Percentiles rank a stretch among this genome's conserved stretches.
Evolutionary conservation across 1,284 basidiomycete species (phyloP).

Genomic region (Ceratorhiza oryzae-sativae): DNA sequence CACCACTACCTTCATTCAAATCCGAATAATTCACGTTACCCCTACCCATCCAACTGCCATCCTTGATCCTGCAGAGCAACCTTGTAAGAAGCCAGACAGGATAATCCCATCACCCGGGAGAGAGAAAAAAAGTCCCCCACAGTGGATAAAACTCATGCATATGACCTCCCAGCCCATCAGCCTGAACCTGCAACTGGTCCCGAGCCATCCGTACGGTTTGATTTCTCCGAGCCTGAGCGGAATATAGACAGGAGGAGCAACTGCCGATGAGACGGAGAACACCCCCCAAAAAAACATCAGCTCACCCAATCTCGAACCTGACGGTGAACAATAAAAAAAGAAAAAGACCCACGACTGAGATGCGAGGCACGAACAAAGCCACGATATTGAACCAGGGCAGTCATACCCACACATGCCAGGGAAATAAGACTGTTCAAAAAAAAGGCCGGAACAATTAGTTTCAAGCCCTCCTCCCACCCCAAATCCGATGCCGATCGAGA

Average conservation of each 20-base stretch:
- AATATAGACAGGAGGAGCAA: slow-evolving; percentile 18
- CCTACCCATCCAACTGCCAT: slow-evolving; percentile 26
- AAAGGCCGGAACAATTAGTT: background rate
- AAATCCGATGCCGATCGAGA: too few relatives aligned
- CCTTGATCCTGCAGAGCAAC: background rate
- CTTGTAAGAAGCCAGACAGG: background rate
- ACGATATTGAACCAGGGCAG: background rate
- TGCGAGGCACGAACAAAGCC: background rate
- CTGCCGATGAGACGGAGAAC: slow-evolving; percentile 1
- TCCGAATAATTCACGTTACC: slow-evolving; percentile 54
- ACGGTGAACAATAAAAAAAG: too few relatives aligned
- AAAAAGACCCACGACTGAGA: slow-evolving; percentile 7
- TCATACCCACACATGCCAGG: slow-evolving; percentile 6
- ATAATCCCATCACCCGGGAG: background rate
- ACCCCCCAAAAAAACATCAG: background rate
- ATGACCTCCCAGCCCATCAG: slow-evolving; percentile 23
- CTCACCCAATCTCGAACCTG: too few relatives aligned
- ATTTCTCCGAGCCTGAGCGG: slow-evolving; percentile 21
- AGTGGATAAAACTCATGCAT: slow-evolving; percentile 23
- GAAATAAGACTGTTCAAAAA: background rate
- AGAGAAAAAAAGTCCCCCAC: too few relatives aligned
- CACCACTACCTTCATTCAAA: slow-evolving; percentile 60
- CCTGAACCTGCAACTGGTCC: slow-evolving; percentile 26
- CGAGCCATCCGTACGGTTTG: slow-evolving; percentile 23
- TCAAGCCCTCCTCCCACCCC: too few relatives aligned